Base-by-base conservation (phyloP, 352 stramenopile species). In the Pseudoperonospora humuli region DNA sequence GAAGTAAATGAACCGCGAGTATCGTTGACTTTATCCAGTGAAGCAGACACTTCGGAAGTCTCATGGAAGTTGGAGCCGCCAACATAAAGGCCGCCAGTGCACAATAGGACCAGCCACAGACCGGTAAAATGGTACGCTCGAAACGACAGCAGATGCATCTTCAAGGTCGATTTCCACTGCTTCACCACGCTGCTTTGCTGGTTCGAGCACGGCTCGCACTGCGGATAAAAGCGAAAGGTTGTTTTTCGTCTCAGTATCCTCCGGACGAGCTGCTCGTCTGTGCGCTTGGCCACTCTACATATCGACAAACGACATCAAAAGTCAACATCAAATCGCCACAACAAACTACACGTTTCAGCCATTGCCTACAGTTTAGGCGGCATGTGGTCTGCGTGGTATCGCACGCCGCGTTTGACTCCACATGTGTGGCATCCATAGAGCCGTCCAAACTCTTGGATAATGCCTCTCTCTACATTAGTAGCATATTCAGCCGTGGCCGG, bases 351-450 rank as follows among this genome's bases (percentile, higher is more conserved):
- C 27, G 47, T 13, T 2, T 32, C 11, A 25, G 24, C 10, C 19
- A 18, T n/a, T 11, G 13, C 72, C 7, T 65, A 91, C 81, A 81
- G 45, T 56, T 83, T 89, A n/a, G 78, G 81, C 1, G 81, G 81
- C 76, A 87, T 86, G 61, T 93, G 81, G 42, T 93, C 81, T 33
- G 74, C 81, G 32, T 90, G 76, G 37, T 83, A 93, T 39, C 72
- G 71, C 40, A 80, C 64, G 5, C 64, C 71, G 6, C 46, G 60
- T 50, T 82, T 83, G 7, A 78, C 50, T 15, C 81, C 81, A 39
- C 81, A 93, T 15, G 81, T 93, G 50, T 93, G 81, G 54, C 81
- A 93, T 13, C 81, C 81, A 26, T 70, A 90, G 13, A 86, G 65
- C 6, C 81, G 63, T 1, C 81, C 81, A 40, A 91, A 87, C 54